phyloP scores from a whole-genome alignment of 2,329 filamentous ascomycete genomes.

The Parascedosporium putredinis region DNA sequence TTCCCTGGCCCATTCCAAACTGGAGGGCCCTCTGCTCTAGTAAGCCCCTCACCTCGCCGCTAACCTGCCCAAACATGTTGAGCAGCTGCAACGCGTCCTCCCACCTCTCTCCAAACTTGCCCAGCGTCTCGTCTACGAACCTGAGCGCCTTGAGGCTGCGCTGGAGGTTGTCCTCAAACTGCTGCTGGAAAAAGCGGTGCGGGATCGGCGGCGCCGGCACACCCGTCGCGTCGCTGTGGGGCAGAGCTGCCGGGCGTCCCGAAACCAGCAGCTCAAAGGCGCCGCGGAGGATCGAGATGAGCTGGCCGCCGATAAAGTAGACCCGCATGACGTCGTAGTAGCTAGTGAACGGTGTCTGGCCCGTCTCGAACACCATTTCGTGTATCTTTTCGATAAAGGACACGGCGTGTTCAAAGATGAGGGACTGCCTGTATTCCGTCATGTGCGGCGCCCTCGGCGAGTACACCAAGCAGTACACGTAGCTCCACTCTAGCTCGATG shows the following conservation, averaged over 20 bases:
- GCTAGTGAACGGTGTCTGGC: slow-evolving; percentile 60
- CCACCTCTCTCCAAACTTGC: slow-evolving; percentile 50
- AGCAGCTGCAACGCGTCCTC: slow-evolving; percentile 32
- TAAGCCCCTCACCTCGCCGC: slow-evolving; percentile 1
- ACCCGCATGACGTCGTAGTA: slow-evolving; percentile 82
- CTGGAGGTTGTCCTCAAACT: slow-evolving; percentile 39
- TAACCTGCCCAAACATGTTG: slow-evolving; percentile 2
- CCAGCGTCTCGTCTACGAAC: slow-evolving; percentile 41
- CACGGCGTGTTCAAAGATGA: slow-evolving; percentile 80
- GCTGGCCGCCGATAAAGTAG: slow-evolving; percentile 61
- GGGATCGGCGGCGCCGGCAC: slow-evolving; percentile 44
- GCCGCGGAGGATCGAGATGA: slow-evolving; percentile 49
- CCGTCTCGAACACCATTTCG: slow-evolving; percentile 49
- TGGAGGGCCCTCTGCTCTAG: slow-evolving; percentile 3
- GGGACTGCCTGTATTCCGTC: slow-evolving; percentile 62
- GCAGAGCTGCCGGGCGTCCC: slow-evolving; percentile 30
- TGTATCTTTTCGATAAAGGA: slow-evolving; percentile 71
- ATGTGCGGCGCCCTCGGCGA: slow-evolving; percentile 63
- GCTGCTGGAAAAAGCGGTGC: slow-evolving; percentile 24
- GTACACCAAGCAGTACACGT: slow-evolving; percentile 78
- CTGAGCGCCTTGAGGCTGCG: slow-evolving; percentile 46
- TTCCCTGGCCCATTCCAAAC: not conserved
- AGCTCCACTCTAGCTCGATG: slow-evolving; percentile 82
- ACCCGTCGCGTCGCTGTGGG: slow-evolving; percentile 32
- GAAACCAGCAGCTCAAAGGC: slow-evolving; percentile 46